Percentiles rank a stretch among this genome's conserved stretches.
phyloP scores from a whole-genome alignment of 805 yeast genomes.

The Ogataea paradorogensis region DNA sequence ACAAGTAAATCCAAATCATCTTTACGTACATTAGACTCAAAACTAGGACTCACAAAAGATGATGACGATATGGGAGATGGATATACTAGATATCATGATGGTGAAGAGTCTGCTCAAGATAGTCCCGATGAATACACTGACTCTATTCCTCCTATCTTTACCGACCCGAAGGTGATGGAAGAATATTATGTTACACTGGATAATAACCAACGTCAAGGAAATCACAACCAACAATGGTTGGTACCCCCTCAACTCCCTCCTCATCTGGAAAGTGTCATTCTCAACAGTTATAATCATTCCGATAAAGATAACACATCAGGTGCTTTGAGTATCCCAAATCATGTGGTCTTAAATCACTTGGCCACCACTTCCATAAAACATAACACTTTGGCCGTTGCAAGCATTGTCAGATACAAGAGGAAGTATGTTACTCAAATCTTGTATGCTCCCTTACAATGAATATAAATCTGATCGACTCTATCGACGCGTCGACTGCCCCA shows the following conservation, averaged over 20 bases:
- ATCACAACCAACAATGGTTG: slow-evolving; percentile 54
- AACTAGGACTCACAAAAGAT: slow-evolving; percentile 59
- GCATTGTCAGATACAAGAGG: slow-evolving; percentile 82
- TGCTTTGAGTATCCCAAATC: slow-evolving; percentile 90
- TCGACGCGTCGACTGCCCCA: slow-evolving; percentile 10
- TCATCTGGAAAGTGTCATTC: slow-evolving; percentile 88
- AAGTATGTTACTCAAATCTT: slow-evolving; percentile 89
- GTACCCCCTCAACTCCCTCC: slow-evolving; percentile 98
- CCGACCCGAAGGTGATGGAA: slow-evolving; percentile 85
- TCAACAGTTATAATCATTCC: slow-evolving; percentile 63
- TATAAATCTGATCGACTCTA: slow-evolving; percentile 4
- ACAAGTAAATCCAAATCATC: slow-evolving; percentile 27
- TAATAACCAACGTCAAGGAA: slow-evolving; percentile 51
- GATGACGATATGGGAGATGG: slow-evolving; percentile 85
- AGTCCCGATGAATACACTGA: slow-evolving; percentile 48
- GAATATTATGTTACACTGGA: slow-evolving; percentile 78
- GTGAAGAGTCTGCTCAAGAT: slow-evolving; percentile 36
- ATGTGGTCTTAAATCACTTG: slow-evolving; percentile 87
- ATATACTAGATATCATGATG: slow-evolving; percentile 72
- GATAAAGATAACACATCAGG: slow-evolving; percentile 81
- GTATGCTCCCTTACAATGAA: slow-evolving; percentile 75
- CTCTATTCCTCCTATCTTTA: slow-evolving; percentile 78
- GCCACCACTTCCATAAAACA: slow-evolving; percentile 96
- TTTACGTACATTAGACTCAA: slow-evolving; percentile 50
- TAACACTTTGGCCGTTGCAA: slow-evolving; percentile 89